Base-by-base conservation (phyloP, 139 green algal species). In the Trebouxia sp. region DNA sequence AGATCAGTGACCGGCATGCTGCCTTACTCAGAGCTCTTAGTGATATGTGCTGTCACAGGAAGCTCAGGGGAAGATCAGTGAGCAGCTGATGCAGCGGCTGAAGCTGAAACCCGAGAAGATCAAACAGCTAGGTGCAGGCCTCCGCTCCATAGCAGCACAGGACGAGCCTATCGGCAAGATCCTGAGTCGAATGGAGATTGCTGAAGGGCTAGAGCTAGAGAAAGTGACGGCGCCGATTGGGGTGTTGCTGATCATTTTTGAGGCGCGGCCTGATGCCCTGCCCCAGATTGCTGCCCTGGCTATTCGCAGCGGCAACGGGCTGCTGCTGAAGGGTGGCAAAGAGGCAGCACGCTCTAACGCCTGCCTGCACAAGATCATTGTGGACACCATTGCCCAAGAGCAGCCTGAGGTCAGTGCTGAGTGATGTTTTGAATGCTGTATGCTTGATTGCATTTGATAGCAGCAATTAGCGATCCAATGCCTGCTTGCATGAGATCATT, bases 161-260 rank as follows among this genome's bases (percentile, higher is more conserved):
- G 89, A 96, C 32, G 94, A 98, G 88, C 94, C 94, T 6, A 84
- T 98, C 15, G 88, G 94, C 42, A 84, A 87, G 26, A 66, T 93
- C 62, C 76, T 97, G 24, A 85, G 65, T 11, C 83, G 85, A 11
- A 91, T 87, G 69, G 88, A 99, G 87, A 76, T 99, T 3, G 93
- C 95, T 32, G 91, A 99, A 39, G 96, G 85, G n/a, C 88, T 99
- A 24, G 83, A 92, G 9, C 90, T 99, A 39, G 94, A 98, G 78
- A 97, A 98, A 87, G 85, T 96, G 56, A 97, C 94, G 3, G 88
- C 89, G 0, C 94, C 97, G 55, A 96, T 99, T 53, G 97, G 97
- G 12, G 97, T 99, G 78, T 89, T 99, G 81, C 85, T 99, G 38
- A 94, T 99, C 88, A 99, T 99, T 86, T 99, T 99, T 80, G 97